Percentiles rank a stretch among this genome's conserved stretches.
Conservation (phyloP, 129 eudicot species). For the Heracleum sosnowskyi region DNA sequence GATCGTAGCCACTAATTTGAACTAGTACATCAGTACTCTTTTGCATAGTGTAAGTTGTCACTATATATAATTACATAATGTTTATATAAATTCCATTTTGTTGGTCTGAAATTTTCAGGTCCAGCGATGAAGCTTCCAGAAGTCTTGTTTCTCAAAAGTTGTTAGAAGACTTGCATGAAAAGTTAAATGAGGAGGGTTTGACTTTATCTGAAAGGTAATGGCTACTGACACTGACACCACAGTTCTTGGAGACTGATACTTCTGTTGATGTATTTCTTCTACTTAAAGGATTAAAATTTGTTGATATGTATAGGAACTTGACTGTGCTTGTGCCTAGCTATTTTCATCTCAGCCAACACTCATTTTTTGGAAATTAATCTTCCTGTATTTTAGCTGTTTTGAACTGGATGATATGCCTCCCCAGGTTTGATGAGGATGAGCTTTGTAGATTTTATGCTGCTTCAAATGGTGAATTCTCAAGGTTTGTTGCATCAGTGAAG, state of each 20-base stretch:
- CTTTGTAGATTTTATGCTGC: constrained; percentile 52
- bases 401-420: constrained; percentile 12
- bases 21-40: not conserved
- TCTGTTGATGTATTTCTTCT: not conserved
- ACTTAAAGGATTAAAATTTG: not conserved
- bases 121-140: constrained; percentile 17
- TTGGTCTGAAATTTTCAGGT: constrained; percentile 23
- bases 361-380: not conserved
- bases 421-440: constrained; percentile 59
- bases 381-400: not conserved
- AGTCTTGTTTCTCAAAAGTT: constrained; percentile 29
- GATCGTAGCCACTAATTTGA: not conserved
- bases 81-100: not conserved
- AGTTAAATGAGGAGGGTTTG: constrained; percentile 58
- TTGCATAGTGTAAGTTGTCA: not conserved
- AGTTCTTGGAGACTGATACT: not conserved
- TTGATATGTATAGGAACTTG: not conserved
- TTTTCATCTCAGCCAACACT: not conserved
- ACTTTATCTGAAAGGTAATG: constrained; percentile 60
- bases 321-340: not conserved
- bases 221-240: constrained; percentile 1
- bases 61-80: not conserved
- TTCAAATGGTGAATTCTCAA: constrained; percentile 50
- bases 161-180: constrained; percentile 40
- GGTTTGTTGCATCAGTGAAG: constrained; percentile 45